A percentile compares a stretch with the other conserved stretches of the same genome.
phyloP scores from a whole-genome alignment of 306 rosid genomes.

The Abrus precatorius region DNA sequence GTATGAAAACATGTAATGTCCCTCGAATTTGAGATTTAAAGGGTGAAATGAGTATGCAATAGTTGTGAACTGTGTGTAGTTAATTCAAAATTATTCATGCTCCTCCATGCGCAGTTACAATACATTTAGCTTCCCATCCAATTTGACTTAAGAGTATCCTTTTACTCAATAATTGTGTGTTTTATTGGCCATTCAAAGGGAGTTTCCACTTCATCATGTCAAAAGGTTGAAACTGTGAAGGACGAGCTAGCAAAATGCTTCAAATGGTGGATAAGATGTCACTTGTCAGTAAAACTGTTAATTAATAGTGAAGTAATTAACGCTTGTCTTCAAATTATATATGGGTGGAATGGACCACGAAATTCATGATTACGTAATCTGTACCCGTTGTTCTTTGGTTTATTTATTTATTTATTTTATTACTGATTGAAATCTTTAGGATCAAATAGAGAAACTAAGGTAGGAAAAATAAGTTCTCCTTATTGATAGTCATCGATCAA shows the following conservation, averaged over 20 bases:
- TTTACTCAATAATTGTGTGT: not conserved
- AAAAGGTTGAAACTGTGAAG: not conserved
- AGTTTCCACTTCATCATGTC: not conserved
- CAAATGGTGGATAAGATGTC: not conserved
- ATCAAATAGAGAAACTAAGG: conserved; percentile 28
- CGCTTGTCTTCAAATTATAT: not conserved
- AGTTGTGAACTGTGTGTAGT: not conserved
- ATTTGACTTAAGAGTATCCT: not conserved
- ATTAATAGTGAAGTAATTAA: not conserved
- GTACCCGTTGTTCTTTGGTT: conserved; percentile 11
- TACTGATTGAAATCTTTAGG: not conserved
- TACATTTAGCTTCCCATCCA: not conserved
- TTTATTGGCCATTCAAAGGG: not conserved
- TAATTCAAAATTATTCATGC: conserved; percentile 14
- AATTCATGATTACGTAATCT: not conserved
- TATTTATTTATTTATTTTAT: not conserved
- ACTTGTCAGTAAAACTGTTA: not conserved
- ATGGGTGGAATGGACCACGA: not conserved
- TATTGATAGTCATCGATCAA: conserved; percentile 14
- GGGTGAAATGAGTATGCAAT: not conserved
- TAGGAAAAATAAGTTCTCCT: conserved; percentile 9
- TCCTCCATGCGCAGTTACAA: not conserved
- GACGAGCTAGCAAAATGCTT: conserved; percentile 25
- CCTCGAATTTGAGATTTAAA: not conserved
- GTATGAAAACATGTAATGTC: conserved; percentile 27